Base-by-base conservation (phyloP, 345 rosid genomes). In the Clarkia xantiana region DNA sequence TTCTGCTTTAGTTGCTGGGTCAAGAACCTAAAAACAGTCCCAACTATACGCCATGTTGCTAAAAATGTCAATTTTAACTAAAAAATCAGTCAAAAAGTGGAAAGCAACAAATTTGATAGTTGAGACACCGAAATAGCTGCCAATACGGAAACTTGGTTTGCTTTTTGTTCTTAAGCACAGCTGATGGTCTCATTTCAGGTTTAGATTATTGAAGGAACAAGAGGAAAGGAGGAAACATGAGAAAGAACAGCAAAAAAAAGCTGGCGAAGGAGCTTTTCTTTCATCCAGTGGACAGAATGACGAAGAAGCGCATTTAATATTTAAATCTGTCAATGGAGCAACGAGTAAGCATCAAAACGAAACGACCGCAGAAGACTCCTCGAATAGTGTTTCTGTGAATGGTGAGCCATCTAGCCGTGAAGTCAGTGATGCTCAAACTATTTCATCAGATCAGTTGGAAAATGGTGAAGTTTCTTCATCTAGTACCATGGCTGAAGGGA, bases 191-290 rank as follows among this genome's bases (percentile, higher is more conserved):
- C 18, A 22, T 54, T 42, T 10, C 76, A 83, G 97, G 72, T 90
- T 90, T 72, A 83, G 71, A 62, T 66, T 66, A 62, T 36, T 83
- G 42, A 90, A 83, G 70, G 94, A 86, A 78, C 77, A 81, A 70
- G 95, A 90, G 67, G 80, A 73, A 16, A 86, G 72, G 71, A 76
- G 67, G 76, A 79, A 47, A 59, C 71, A 6, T 50, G 76, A 82
- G 62, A 73, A 64, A 61, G 95, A 82, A 69, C 75, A 71, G 58
- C 88, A 73, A 57, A 68, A 62, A 65, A 70, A 54, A 69, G 77
- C 66, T 57, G 67, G 71, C 34, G 77, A 69, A 64, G 69, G 57
- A 34, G 45, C 65, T 0, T 62, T 56, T 53, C 67, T 58, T 29
- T 14, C 36, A 22, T 54, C 51, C 42, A 53, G 53, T 7, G 57